phyloP scores from a whole-genome alignment of 176 grass and related monocot species.

The Rhynchospora breviuscula region DNA sequence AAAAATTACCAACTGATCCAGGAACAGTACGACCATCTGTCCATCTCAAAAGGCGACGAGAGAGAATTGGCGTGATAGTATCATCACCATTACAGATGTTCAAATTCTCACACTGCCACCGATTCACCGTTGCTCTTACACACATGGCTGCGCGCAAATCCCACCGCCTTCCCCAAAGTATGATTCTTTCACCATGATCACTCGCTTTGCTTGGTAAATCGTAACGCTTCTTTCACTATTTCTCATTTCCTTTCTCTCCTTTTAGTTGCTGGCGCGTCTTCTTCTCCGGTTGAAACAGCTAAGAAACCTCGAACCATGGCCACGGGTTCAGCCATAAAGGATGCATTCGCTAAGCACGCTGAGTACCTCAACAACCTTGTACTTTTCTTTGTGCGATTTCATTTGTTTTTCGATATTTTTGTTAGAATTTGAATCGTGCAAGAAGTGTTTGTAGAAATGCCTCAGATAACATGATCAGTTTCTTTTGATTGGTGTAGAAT shows the following conservation, averaged over 20 bases:
- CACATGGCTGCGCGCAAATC: slow-evolving; percentile 30
- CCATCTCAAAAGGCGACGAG: too few relatives aligned
- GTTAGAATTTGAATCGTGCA: neutral
- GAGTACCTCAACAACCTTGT: slow-evolving; percentile 44
- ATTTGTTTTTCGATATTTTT: neutral
- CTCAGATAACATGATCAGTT: neutral
- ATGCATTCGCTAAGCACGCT: slow-evolving; percentile 34
- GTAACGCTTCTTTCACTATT: neutral
- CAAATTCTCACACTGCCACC: slow-evolving; percentile 14
- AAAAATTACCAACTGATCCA: neutral
- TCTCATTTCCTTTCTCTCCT: neutral
- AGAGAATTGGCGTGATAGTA: neutral
- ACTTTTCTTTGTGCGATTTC: neutral
- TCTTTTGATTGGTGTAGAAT: slow-evolving; percentile 50
- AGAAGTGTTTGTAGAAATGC: slow-evolving; percentile 17
- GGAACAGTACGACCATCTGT: neutral
- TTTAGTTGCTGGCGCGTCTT: neutral
- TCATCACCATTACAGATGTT: slow-evolving; percentile 20
- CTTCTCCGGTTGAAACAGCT: slow-evolving; percentile 12
- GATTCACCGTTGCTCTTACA: slow-evolving; percentile 5
- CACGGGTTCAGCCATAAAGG: slow-evolving; percentile 27
- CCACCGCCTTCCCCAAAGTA: slow-evolving; percentile 25
- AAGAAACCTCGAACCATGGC: slow-evolving; percentile 33
- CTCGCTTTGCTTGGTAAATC: neutral
- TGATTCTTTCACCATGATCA: neutral